Percentiles rank a stretch among this genome's conserved stretches.
These are phyloP conservation scores for Liriodendron chinense DNA, from an alignment of 164 flowering plant species.

Conservation along the genomic window DNA sequence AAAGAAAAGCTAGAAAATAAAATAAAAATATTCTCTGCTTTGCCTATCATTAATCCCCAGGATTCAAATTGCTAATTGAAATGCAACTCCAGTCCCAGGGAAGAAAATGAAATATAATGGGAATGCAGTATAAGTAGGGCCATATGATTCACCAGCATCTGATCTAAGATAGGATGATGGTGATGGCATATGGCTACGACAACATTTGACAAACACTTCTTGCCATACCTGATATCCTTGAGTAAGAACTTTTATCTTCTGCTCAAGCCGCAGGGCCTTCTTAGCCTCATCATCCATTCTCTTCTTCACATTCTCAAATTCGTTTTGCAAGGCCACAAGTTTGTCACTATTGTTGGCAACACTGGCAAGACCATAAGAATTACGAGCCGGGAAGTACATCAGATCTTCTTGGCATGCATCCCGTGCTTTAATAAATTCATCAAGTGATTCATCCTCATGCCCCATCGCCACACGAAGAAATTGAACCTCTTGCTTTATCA, in stretches of 20 bases:
- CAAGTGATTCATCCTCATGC: constrained; percentile 75
- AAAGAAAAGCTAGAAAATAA: background rate
- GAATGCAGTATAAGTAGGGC: background rate
- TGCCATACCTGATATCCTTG: constrained; percentile 77
- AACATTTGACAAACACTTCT: background rate
- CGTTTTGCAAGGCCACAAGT: constrained; percentile 72
- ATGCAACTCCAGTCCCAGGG: background rate
- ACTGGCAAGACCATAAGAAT: constrained; percentile 86
- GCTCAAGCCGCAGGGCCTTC: constrained; percentile 83
- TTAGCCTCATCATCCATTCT: constrained; percentile 79
- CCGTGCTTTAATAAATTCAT: constrained; percentile 89
- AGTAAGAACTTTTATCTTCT: constrained; percentile 71
- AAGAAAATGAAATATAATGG: no score
- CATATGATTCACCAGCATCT: constrained; percentile 5
- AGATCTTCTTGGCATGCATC: constrained; percentile 79
- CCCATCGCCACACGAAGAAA: constrained; percentile 89
- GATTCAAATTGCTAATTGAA: background rate
- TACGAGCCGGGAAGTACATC: constrained; percentile 85
- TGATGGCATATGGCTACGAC: background rate
- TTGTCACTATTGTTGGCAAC: constrained; percentile 90
- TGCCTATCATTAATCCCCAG: background rate
- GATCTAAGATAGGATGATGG: background rate
- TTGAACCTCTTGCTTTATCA: constrained; percentile 66
- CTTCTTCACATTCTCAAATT: constrained; percentile 75
- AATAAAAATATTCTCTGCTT: background rate